These are phyloP conservation scores for Blastobotrys capitulatus DNA, from an alignment of 1,139 yeast species.

Conservation along the genomic window DNA sequence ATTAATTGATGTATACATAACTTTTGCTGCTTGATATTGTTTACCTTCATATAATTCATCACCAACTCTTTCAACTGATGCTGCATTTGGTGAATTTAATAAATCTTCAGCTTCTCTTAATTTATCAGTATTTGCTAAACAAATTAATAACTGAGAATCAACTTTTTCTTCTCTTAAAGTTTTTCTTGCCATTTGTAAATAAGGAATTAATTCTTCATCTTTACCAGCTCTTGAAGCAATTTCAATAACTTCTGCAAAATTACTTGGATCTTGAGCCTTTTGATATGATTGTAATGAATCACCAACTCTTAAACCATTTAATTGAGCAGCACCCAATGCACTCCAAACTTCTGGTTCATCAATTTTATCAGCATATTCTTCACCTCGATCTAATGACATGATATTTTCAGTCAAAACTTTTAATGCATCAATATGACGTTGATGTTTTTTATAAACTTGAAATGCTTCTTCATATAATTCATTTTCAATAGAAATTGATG, in stretches of 20 bases:
- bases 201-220: conserved; percentile 86
- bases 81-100: conserved; percentile 84
- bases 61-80: conserved; percentile 88
- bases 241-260: conserved; percentile 88
- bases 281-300: conserved; percentile 84
- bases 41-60: conserved; percentile 78
- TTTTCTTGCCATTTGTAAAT: conserved; percentile 90
- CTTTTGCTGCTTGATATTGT: conserved; percentile 89
- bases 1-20: conserved; percentile 77
- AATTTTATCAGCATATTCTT: conserved; percentile 84
- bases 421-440: conserved; percentile 73
- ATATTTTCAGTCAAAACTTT: conserved; percentile 88
- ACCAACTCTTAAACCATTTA: conserved; percentile 86
- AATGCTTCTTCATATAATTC: conserved; percentile 91
- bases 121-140: conserved; percentile 76
- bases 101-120: conserved; percentile 78
- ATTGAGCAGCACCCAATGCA: conserved; percentile 93
- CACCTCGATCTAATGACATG: conserved; percentile 93
- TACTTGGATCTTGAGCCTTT: conserved; percentile 85
- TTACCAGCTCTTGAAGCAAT: conserved; percentile 95
- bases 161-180: conserved; percentile 84
- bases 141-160: conserved; percentile 86
- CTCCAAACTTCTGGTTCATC: conserved; percentile 88
- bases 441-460: conserved; percentile 84
- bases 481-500: conserved; percentile 84